Evolutionary conservation across 108 stramenopile genomes (phyloP).

Genomic region (Nitzschia inconspicua): DNA sequence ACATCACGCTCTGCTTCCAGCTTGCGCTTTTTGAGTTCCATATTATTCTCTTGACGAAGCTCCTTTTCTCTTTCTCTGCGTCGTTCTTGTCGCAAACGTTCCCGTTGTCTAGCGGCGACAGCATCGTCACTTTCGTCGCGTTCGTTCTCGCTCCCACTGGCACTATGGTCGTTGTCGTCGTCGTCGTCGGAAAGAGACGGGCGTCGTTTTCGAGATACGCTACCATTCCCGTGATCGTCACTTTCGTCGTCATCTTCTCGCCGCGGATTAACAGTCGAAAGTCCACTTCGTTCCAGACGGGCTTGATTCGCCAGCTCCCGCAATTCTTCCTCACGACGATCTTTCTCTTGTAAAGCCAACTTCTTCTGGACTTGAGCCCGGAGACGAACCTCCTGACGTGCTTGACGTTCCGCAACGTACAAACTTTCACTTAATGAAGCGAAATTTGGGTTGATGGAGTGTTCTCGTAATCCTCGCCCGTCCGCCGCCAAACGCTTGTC

Average conservation of each 20-base stretch:
- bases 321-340: slow-evolving; percentile 89
- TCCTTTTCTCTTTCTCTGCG: slow-evolving; percentile 93
- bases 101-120: slow-evolving; percentile 85
- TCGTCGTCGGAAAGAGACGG: background rate
- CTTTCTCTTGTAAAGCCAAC: slow-evolving; percentile 81
- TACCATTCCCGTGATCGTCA: background rate
- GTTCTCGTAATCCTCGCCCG: slow-evolving; percentile 92
- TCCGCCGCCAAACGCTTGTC: slow-evolving; percentile 99
- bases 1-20: slow-evolving; percentile 94
- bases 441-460: slow-evolving; percentile 94
- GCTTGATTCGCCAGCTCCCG: slow-evolving; percentile 91
- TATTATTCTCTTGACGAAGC: slow-evolving; percentile 83
- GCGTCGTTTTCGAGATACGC: background rate
- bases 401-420: slow-evolving; percentile 96
- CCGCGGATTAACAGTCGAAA: background rate
- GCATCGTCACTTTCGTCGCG: slow-evolving; percentile 64
- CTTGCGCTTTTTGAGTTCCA: slow-evolving; percentile 77
- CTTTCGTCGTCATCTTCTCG: background rate
- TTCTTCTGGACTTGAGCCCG: slow-evolving; percentile 89
- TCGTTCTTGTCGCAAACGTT: slow-evolving; percentile 88
- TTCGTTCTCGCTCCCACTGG: background rate
- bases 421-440: slow-evolving; percentile 90
- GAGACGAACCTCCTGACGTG: slow-evolving; percentile 90
- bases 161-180: slow-evolving; percentile 25
- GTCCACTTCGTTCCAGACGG: slow-evolving; percentile 82